Evolutionary conservation across 352 stramenopile genomes (phyloP).

Genomic region (Phytophthora pinifolia): DNA sequence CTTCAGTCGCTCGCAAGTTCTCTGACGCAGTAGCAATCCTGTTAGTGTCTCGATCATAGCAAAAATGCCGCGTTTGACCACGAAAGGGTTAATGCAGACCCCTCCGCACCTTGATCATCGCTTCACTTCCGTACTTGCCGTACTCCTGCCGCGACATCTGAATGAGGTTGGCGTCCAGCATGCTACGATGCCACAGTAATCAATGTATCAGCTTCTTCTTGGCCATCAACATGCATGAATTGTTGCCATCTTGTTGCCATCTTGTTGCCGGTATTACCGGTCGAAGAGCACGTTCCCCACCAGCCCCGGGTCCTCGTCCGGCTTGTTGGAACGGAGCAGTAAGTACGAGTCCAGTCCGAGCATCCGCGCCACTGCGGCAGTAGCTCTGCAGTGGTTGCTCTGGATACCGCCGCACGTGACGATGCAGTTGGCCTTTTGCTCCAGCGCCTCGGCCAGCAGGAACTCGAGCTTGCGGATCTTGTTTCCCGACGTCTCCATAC

Average conservation of each 20-base stretch:
- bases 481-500: conserved; percentile 92
- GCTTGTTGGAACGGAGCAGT: conserved; percentile 84
- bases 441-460: conserved; percentile 89
- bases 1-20: conserved; percentile 65
- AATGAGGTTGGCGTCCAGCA: conserved; percentile 73
- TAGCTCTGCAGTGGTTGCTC: conserved; percentile 94
- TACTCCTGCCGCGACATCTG: conserved; percentile 85
- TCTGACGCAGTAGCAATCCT: conserved; percentile 12
- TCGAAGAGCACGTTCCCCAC: conserved; percentile 82
- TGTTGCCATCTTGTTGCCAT: too few relatives aligned
- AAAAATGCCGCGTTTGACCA: too few relatives aligned
- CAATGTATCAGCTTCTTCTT: not conserved
- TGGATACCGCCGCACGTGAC: conserved; percentile 93
- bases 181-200: conserved; percentile 31
- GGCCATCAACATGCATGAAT: too few relatives aligned
- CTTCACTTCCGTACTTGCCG: conserved; percentile 71
- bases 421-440: conserved; percentile 82
- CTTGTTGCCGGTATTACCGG: conserved; percentile 28
- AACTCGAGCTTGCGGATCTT: conserved; percentile 97
- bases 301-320: conserved; percentile 65
- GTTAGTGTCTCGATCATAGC: not conserved
- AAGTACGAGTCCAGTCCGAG: conserved; percentile 91
- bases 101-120: conserved; percentile 69
- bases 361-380: conserved; percentile 83
- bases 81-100: too few relatives aligned